Percentiles rank a stretch among this genome's conserved stretches.
Conservation (phyloP, 257 asterid species). For the Marsdenia floribunda region DNA sequence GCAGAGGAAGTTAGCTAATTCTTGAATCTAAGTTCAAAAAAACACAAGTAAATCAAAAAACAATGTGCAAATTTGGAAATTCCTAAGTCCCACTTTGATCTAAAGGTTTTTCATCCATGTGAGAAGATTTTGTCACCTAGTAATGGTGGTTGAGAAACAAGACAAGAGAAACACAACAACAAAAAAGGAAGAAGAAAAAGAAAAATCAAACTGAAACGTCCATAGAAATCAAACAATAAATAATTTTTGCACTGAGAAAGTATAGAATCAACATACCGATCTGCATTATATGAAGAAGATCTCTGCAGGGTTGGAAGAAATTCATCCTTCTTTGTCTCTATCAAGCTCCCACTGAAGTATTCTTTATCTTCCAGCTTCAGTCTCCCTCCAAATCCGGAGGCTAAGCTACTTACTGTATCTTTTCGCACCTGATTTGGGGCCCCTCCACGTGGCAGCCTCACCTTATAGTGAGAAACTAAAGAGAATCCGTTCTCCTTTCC, state of each 20-base stretch:
- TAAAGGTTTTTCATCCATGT: not conserved
- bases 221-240: conserved; percentile 3
- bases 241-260: not conserved
- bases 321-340: conserved; percentile 51
- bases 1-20: not conserved
- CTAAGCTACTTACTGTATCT: conserved; percentile 26
- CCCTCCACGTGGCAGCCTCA: conserved; percentile 52
- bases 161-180: not conserved
- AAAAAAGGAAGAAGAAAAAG: too few relatives aligned
- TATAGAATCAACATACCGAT: conserved; percentile 35
- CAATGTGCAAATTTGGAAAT: too few relatives aligned
- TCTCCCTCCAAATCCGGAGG: conserved; percentile 19
- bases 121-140: not conserved
- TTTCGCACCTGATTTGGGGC: conserved; percentile 30
- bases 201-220: not conserved
- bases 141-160: not conserved
- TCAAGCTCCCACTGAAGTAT: conserved; percentile 66
- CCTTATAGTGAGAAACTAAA: conserved; percentile 53
- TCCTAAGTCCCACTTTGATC: not conserved
- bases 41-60: too few relatives aligned
- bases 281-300: conserved; percentile 77
- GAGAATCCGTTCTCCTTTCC: conserved; percentile 33
- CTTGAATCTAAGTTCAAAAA: not conserved
- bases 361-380: conserved; percentile 56
- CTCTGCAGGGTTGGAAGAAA: conserved; percentile 53